Evolutionary conservation across 768 basidiomycete species (phyloP), one percentile per base, ranked within the genome.

Genomic region (Cystobasidium tubakii): DNA sequence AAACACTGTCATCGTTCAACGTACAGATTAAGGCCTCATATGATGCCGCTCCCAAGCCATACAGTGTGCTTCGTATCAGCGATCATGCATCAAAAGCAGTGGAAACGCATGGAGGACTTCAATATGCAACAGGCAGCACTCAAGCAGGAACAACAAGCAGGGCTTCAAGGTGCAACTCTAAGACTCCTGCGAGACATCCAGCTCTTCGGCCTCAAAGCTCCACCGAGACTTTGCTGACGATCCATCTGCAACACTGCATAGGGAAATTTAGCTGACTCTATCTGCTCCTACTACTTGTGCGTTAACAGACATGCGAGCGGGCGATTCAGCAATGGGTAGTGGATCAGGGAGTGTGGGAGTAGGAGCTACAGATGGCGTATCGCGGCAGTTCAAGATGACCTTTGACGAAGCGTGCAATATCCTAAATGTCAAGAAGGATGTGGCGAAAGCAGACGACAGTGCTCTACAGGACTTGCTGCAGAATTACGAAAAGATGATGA

Each of bases 401-500:
- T 78, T 95, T 77, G 94, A 97, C 77, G 96, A 99, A 83, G 96
- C 95, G 23, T 89, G 88, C 78, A 83, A 96, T 73, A 92, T 99
- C 79, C 83, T 99, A 75, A 97, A 99, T 81, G 83, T 86, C 42
- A 72, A 76, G 73, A 72, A 71, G 33, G 75, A 55, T 53, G 25
- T 60, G 42, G 60, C 25, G 29, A 50, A 43, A 64, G 75, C 60
- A 12, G 34, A 55, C n/a, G 55, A 60, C 6, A 31, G 29, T 54
- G 53, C 69, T 33, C 19, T 29, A 75, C 46, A 63, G 60, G 65
- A 73, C 21, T n/a, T 25, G 12, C 33, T 60, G 2, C 80, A 99
- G 95, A 87, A 89, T 79, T 97, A 96, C 79, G 92, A 98, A 75
- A 89, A 90, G 78, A 83, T 98, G 66, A 96, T 97, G 85, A 89